Conservation (phyloP, 306 rosid genomes). For the Cercis canadensis region DNA sequence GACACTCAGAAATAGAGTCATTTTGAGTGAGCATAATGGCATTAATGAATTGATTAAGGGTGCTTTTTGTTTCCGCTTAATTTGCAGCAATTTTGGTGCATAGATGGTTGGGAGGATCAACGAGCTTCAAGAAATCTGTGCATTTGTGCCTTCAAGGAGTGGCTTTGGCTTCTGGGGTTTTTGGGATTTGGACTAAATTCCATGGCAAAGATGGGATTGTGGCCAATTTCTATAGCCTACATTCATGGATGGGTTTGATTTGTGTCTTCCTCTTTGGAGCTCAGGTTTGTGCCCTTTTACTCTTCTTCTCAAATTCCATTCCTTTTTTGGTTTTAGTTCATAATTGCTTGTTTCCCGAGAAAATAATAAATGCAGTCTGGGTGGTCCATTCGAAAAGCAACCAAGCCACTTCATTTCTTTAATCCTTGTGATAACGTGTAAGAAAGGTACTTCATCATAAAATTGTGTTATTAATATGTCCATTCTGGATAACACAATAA, state of each 20-base stretch:
- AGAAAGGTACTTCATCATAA: too few species aligned
- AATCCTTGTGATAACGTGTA: too few species aligned
- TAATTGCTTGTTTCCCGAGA: constrained; percentile 24
- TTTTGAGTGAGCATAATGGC: neutral
- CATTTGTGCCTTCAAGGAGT: constrained; percentile 88
- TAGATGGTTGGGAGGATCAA: constrained; percentile 87
- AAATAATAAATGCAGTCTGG: neutral
- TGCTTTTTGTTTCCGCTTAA: neutral
- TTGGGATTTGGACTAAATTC: constrained; percentile 90
- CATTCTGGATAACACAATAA: too few species aligned
- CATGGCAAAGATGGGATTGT: constrained; percentile 68
- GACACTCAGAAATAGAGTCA: constrained; percentile 10
- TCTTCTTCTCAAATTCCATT: neutral
- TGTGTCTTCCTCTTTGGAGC: constrained; percentile 72
- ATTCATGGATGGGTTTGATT: constrained; percentile 96
- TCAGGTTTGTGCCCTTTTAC: constrained; percentile 58
- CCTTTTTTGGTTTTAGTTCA: neutral
- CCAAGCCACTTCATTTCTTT: neutral
- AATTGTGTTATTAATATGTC: too few species aligned
- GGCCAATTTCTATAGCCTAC: constrained; percentile 84
- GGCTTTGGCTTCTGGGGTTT: constrained; percentile 77
- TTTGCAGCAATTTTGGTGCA: constrained; percentile 77
- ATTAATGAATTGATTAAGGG: constrained; percentile 15
- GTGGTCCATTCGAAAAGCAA: neutral
- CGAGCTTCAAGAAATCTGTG: constrained; percentile 71